phyloP scores from a whole-genome alignment of 805 yeast species.

The Nakazawaea wyomingensis region DNA sequence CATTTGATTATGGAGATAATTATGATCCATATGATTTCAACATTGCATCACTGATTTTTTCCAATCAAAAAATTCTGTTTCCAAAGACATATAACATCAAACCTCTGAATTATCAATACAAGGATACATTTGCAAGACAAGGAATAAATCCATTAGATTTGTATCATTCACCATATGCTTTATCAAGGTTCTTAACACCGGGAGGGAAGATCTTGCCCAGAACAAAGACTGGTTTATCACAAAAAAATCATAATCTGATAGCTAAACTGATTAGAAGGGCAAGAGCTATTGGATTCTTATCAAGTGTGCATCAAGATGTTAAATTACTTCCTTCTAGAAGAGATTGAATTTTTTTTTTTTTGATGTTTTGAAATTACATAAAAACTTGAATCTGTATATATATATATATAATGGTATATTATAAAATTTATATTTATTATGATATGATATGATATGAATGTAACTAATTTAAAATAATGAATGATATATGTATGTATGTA shows the following conservation, averaged over 20 bases:
- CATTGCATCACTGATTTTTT: constrained; percentile 49
- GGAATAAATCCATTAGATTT: constrained; percentile 65
- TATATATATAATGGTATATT: background rate
- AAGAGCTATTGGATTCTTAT: constrained; percentile 72
- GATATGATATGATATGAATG: no score
- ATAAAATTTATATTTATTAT: background rate
- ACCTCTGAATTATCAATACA: constrained; percentile 8
- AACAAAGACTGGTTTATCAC: constrained; percentile 61
- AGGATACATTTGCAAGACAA: constrained; percentile 23
- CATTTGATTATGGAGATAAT: constrained; percentile 44
- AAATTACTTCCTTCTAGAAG: constrained; percentile 23
- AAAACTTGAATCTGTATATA: background rate
- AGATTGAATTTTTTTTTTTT: constrained; percentile 4
- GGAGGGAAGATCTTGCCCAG: constrained; percentile 78
- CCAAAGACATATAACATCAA: constrained; percentile 15
- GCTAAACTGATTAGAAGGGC: constrained; percentile 78
- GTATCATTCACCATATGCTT: constrained; percentile 65
- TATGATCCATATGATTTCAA: constrained; percentile 85
- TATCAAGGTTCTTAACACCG: constrained; percentile 59
- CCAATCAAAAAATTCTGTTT: constrained; percentile 29
- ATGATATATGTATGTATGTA: no score
- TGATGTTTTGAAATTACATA: no score
- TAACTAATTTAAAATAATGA: no score
- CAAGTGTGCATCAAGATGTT: constrained; percentile 65
- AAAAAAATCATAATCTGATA: constrained; percentile 62